These are phyloP conservation scores for Exidia glandulosa DNA, from an alignment of 768 basidiomycete species.

Conservation along the genomic window DNA sequence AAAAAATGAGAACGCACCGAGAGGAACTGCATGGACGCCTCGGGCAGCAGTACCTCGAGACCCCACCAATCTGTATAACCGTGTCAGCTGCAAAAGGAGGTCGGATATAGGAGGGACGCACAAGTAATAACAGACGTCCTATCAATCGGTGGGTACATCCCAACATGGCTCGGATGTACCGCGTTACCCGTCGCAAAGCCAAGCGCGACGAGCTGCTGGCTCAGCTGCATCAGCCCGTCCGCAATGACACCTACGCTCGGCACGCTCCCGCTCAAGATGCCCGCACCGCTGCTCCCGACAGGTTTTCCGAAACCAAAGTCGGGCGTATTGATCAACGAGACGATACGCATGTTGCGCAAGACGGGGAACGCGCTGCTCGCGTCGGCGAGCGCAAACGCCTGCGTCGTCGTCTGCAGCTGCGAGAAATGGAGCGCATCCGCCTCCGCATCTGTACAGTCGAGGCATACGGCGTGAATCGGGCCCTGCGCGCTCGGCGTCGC, in stretches of 20 bases:
- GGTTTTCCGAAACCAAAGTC: slow-evolving; percentile 66
- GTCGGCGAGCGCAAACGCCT: slow-evolving; percentile 3
- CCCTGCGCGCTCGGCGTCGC: slow-evolving; percentile 13
- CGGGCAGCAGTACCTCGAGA: slow-evolving; percentile 64
- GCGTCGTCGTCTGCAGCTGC: slow-evolving; percentile 20
- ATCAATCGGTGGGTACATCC: slow-evolving; percentile 59
- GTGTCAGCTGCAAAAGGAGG: not conserved
- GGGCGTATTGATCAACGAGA: slow-evolving; percentile 48
- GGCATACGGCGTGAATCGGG: slow-evolving; percentile 72
- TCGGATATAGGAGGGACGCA: slow-evolving; percentile 23
- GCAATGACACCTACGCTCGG: slow-evolving; percentile 66
- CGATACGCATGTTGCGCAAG: slow-evolving; percentile 46
- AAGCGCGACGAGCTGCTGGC: slow-evolving; percentile 65
- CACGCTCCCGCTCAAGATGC: slow-evolving; percentile 61
- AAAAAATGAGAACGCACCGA: slow-evolving; percentile 9
- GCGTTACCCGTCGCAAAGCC: slow-evolving; percentile 65
- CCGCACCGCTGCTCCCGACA: slow-evolving; percentile 41
- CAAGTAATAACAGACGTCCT: slow-evolving; percentile 71
- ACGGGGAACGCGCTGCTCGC: slow-evolving; percentile 35
- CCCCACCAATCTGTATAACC: slow-evolving; percentile 76
- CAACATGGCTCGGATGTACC: slow-evolving; percentile 55
- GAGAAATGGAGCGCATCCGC: slow-evolving; percentile 47
- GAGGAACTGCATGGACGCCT: slow-evolving; percentile 57
- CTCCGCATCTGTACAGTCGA: slow-evolving; percentile 52
- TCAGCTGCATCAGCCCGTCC: slow-evolving; percentile 56